Evolutionary conservation across 805 yeast genomes (phyloP).

Genomic region (Hanseniaspora lindneri): DNA sequence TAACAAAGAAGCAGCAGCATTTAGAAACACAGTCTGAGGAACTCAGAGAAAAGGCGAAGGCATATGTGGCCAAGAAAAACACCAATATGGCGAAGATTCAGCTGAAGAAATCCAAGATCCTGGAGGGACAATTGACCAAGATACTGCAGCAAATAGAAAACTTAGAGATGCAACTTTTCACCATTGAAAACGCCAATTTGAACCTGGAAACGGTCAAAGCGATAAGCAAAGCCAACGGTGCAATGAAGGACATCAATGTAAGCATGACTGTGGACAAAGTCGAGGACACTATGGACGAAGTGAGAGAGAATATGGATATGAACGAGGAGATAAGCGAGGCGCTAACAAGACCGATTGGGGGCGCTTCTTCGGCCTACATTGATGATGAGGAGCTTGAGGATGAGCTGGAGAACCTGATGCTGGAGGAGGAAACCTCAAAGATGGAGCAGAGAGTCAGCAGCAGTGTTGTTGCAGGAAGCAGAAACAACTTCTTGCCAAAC

Average conservation of each 20-base stretch:
- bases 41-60: conserved; percentile 70
- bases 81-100: conserved; percentile 65
- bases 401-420: conserved; percentile 78
- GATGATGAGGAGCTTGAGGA: conserved; percentile 93
- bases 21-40: conserved; percentile 71
- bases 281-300: conserved; percentile 95
- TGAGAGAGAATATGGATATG: conserved; percentile 89
- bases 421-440: conserved; percentile 58
- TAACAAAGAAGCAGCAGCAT: conserved; percentile 71
- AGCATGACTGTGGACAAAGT: conserved; percentile 93
- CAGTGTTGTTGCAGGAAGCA: conserved; percentile 7
- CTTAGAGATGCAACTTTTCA: conserved; percentile 74
- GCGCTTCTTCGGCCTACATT: conserved; percentile 39
- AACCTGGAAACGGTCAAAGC: conserved; percentile 97
- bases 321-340: conserved; percentile 95
- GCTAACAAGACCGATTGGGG: conserved; percentile 82
- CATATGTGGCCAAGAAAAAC: conserved; percentile 57
- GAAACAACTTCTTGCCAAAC: conserved; percentile 9
- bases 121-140: conserved; percentile 65
- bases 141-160: conserved; percentile 81
- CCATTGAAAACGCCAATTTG: conserved; percentile 90
- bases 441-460: conserved; percentile 30
- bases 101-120: conserved; percentile 73
- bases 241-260: conserved; percentile 92
- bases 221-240: conserved; percentile 94